These are phyloP conservation scores for Puccinia novopanici DNA, from an alignment of 1,284 basidiomycete genomes.

Conservation along the genomic window DNA sequence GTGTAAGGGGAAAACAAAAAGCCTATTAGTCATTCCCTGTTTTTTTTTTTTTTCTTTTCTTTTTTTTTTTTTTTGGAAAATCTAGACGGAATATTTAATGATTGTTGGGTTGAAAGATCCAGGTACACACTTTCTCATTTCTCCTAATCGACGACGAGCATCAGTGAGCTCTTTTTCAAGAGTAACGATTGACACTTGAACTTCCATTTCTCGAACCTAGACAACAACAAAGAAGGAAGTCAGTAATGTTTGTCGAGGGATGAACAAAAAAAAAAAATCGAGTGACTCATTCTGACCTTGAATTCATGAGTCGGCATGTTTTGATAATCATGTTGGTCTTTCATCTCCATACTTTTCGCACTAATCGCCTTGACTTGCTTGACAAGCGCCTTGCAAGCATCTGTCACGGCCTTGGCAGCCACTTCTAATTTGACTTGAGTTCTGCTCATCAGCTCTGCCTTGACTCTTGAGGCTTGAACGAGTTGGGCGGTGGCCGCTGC, in stretches of 20 bases:
- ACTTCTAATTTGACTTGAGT: conserved; percentile 94
- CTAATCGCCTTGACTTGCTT: conserved; percentile 94
- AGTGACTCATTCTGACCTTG: conserved; percentile 66
- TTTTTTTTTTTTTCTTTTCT: neutral
- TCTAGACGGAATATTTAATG: too few relatives aligned
- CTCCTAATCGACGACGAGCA: conserved; percentile 58
- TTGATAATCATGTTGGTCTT: conserved; percentile 84
- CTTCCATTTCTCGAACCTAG: conserved; percentile 84
- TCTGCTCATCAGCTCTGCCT: conserved; percentile 96
- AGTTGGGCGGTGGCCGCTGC: conserved; percentile 95
- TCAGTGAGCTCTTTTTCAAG: conserved; percentile 85
- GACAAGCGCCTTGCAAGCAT: conserved; percentile 96
- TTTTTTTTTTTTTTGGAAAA: neutral
- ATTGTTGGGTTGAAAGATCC: neutral
- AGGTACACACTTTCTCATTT: conserved; percentile 53
- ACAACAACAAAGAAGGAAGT: neutral
- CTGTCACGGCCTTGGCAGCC: conserved; percentile 95
- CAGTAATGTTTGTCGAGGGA: conserved; percentile 25
- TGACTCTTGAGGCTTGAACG: conserved; percentile 95
- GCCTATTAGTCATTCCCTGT: neutral
- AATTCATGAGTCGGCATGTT: conserved; percentile 92
- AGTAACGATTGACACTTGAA: conserved; percentile 95
- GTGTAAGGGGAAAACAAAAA: neutral
- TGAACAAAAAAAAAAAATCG: neutral
- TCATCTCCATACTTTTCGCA: conserved; percentile 71